Percentiles rank a stretch among this genome's conserved stretches.
Conservation (phyloP, 164 flowering plant species). For the Macadamia integrifolia region DNA sequence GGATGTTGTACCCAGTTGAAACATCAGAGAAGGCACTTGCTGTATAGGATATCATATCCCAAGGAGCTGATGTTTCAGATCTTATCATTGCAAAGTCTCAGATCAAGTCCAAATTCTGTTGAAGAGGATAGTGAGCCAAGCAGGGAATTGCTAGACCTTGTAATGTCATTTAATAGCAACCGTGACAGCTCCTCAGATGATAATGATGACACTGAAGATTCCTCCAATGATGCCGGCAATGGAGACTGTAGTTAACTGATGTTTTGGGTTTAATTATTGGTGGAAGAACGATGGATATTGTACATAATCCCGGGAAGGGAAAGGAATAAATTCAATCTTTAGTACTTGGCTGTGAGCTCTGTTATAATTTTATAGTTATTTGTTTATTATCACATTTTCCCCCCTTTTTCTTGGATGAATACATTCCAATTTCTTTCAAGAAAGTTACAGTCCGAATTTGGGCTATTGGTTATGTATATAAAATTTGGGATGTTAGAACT, state of each 20-base stretch:
- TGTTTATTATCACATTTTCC: neutral
- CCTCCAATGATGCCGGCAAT: slow-evolving; percentile 11
- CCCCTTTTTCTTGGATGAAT: neutral
- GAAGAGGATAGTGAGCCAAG: slow-evolving; percentile 19
- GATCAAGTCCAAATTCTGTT: slow-evolving; percentile 25
- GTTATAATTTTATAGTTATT: neutral
- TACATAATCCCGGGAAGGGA: slow-evolving; percentile 2
- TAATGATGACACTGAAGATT: slow-evolving; percentile 26
- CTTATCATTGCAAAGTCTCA: slow-evolving; percentile 34
- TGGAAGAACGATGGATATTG: slow-evolving; percentile 2
- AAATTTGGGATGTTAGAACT: neutral
- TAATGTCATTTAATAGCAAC: slow-evolving; percentile 31
- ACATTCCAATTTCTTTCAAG: neutral
- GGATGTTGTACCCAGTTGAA: slow-evolving; percentile 38
- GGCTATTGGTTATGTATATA: neutral
- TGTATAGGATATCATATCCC: slow-evolving; percentile 32
- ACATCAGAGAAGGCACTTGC: slow-evolving; percentile 34
- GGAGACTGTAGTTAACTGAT: slow-evolving; percentile 16
- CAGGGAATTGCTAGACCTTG: slow-evolving; percentile 40
- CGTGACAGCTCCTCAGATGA: slow-evolving; percentile 23
- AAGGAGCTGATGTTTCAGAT: slow-evolving; percentile 45
- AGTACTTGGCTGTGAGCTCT: neutral
- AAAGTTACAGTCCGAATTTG: neutral
- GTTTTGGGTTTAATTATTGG: neutral
- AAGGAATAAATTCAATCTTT: neutral